Evolutionary conservation across 169 alveolate genomes (phyloP).

Genomic region (Cryptosporidium sp.): DNA sequence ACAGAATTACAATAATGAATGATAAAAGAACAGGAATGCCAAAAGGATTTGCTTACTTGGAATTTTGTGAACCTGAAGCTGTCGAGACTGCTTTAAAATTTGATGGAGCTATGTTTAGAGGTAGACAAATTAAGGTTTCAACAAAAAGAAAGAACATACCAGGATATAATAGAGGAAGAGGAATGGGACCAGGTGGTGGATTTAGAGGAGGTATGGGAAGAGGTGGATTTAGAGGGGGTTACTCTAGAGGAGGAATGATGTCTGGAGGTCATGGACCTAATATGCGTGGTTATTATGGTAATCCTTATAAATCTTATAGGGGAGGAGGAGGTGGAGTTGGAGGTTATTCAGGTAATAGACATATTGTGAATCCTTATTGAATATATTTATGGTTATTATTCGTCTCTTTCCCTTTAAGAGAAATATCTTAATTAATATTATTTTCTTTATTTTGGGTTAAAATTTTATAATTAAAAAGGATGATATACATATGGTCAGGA

Average conservation of each 20-base stretch:
- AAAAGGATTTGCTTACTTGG: constrained; percentile 73
- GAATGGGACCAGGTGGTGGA: constrained; percentile 8
- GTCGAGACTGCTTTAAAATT: constrained; percentile 72
- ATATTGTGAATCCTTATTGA: constrained; percentile 60
- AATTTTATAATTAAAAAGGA: background rate
- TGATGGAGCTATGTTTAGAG: constrained; percentile 73
- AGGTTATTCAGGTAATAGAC: constrained; percentile 42
- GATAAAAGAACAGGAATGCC: constrained; percentile 75
- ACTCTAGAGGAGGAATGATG: constrained; percentile 22
- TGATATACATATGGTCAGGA: background rate
- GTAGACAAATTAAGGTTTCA: constrained; percentile 71
- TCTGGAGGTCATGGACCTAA: constrained; percentile 20
- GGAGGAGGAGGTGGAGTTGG: constrained; percentile 39
- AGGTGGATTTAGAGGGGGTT: constrained; percentile 61
- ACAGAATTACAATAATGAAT: constrained; percentile 68
- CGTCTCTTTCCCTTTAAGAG: background rate
- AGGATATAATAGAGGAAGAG: constrained; percentile 54
- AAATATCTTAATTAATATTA: background rate
- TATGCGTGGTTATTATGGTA: constrained; percentile 64
- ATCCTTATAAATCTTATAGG: constrained; percentile 27
- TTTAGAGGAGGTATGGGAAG: constrained; percentile 52
- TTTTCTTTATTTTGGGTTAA: background rate
- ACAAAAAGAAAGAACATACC: constrained; percentile 63
- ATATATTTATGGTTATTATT: background rate
- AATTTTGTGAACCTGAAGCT: constrained; percentile 74